Conservation (phyloP, 805 yeast species). For the Wickerhamiella slavikovae region DNA sequence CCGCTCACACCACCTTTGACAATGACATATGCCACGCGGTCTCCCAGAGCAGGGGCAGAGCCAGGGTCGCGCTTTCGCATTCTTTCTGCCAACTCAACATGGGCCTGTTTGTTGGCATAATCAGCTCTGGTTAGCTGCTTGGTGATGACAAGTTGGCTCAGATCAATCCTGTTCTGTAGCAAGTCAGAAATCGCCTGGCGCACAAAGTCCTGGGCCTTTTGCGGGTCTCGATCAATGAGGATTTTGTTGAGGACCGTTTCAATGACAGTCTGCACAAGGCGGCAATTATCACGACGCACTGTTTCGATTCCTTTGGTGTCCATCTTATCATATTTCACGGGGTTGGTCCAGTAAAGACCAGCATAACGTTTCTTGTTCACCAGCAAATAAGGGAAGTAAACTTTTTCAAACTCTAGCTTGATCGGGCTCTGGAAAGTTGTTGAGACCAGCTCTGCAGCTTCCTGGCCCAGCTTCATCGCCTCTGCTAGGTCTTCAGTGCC, state of each 20-base stretch:
- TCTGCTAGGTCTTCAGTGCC: constrained; percentile 62
- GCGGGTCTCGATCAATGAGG: constrained; percentile 70
- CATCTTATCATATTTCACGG: constrained; percentile 87
- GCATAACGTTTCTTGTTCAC: constrained; percentile 96
- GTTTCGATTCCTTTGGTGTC: constrained; percentile 98
- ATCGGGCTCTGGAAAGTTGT: constrained; percentile 63
- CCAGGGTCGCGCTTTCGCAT: constrained; percentile 96
- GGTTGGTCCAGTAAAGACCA: constrained; percentile 86
- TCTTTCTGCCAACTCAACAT: constrained; percentile 85
- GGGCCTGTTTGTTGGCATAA: constrained; percentile 93
- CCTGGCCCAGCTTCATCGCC: constrained; percentile 82
- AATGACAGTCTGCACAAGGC: constrained; percentile 83
- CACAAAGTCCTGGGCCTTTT: constrained; percentile 66
- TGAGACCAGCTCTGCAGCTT: constrained; percentile 82
- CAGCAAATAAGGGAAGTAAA: constrained; percentile 79
- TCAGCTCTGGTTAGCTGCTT: constrained; percentile 78
- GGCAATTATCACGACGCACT: constrained; percentile 92
- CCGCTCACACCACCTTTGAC: constrained; percentile 58
- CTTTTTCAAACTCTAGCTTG: constrained; percentile 89
- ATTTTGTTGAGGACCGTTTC: constrained; percentile 75
- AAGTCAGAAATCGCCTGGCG: constrained; percentile 76
- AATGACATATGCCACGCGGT: constrained; percentile 93
- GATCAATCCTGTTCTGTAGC: constrained; percentile 75
- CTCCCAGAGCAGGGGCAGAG: constrained; percentile 91
- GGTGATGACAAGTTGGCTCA: constrained; percentile 83